Conservation (phyloP, 2,329 filamentous ascomycete genomes). For the Fusarium chuoi region DNA sequence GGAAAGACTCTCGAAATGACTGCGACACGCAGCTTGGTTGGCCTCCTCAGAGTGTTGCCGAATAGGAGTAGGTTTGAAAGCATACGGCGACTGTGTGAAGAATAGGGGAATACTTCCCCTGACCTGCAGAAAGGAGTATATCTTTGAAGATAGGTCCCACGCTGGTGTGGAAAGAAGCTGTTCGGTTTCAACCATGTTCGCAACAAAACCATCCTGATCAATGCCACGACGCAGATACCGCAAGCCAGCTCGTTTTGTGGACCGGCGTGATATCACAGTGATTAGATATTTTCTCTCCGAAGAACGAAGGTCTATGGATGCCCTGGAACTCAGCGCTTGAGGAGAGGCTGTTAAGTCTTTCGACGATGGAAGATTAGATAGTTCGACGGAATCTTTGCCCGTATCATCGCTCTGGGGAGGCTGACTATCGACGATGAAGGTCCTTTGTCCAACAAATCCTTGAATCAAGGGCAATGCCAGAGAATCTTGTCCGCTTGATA, state of each 20-base stretch:
- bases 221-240: slow-evolving; percentile 91
- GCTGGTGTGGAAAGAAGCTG: slow-evolving; percentile 82
- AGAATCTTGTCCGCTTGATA: slow-evolving; percentile 75
- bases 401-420: slow-evolving; percentile 64
- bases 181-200: slow-evolving; percentile 94
- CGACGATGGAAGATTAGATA: slow-evolving; percentile 52
- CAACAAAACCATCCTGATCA: slow-evolving; percentile 87
- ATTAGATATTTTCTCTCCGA: slow-evolving; percentile 74
- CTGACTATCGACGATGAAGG: slow-evolving; percentile 77
- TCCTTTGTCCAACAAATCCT: slow-evolving; percentile 89
- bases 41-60: slow-evolving; percentile 82
- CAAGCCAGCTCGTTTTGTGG: slow-evolving; percentile 84
- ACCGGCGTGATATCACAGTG: slow-evolving; percentile 92
- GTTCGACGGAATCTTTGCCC: slow-evolving; percentile 58
- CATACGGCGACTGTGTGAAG: slow-evolving; percentile 95
- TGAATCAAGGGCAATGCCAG: slow-evolving; percentile 88
- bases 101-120: slow-evolving; percentile 93
- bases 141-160: slow-evolving; percentile 70
- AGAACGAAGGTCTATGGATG: slow-evolving; percentile 55
- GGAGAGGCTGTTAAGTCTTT: slow-evolving; percentile 42
- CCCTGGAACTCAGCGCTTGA: slow-evolving; percentile 37
- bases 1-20: slow-evolving; percentile 78
- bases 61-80: slow-evolving; percentile 86
- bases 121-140: slow-evolving; percentile 87
- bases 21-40: slow-evolving; percentile 81